Evolutionary conservation across 352 stramenopile species (phyloP).

Genomic region (Phytophthora sansomeana): DNA sequence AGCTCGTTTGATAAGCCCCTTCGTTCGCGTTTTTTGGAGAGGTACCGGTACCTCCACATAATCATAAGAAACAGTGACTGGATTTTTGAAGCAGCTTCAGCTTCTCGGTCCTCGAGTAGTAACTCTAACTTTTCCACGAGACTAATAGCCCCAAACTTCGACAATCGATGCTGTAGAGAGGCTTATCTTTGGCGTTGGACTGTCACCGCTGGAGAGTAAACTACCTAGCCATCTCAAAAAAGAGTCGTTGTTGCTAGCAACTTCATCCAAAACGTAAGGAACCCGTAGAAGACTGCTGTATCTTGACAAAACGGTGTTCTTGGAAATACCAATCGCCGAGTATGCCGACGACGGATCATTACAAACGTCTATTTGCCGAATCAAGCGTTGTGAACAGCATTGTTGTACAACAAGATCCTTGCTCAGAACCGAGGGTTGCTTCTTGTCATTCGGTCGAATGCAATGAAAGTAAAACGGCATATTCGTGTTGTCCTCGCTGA

Average conservation of each 20-base stretch:
- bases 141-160: slow-evolving; percentile 37
- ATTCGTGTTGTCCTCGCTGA: slow-evolving; percentile 12
- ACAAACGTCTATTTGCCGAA: slow-evolving; percentile 42
- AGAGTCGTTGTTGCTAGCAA: slow-evolving; percentile 21
- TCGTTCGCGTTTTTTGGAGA: slow-evolving; percentile 40
- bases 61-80: slow-evolving; percentile 56
- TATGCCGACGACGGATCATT: slow-evolving; percentile 23
- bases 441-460: slow-evolving; percentile 49
- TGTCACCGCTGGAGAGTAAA: slow-evolving; percentile 20
- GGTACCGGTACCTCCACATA: slow-evolving; percentile 33
- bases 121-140: slow-evolving; percentile 53
- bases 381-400: slow-evolving; percentile 43
- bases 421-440: slow-evolving; percentile 37
- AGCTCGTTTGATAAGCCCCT: slow-evolving; percentile 48
- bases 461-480: slow-evolving; percentile 67
- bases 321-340: slow-evolving; percentile 37
- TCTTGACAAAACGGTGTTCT: slow-evolving; percentile 29
- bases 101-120: slow-evolving; percentile 44
- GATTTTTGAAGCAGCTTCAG: slow-evolving; percentile 38
- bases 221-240: slow-evolving; percentile 26
- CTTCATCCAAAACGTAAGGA: slow-evolving; percentile 12
- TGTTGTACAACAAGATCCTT: slow-evolving; percentile 42
- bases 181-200: slow-evolving; percentile 4
- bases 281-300: slow-evolving; percentile 39
- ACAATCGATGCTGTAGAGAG: slow-evolving; percentile 29